Percentiles rank a stretch among this genome's conserved stretches.
Evolutionary conservation across 768 basidiomycete genomes (phyloP).

Genomic region (Trametes villosa): DNA sequence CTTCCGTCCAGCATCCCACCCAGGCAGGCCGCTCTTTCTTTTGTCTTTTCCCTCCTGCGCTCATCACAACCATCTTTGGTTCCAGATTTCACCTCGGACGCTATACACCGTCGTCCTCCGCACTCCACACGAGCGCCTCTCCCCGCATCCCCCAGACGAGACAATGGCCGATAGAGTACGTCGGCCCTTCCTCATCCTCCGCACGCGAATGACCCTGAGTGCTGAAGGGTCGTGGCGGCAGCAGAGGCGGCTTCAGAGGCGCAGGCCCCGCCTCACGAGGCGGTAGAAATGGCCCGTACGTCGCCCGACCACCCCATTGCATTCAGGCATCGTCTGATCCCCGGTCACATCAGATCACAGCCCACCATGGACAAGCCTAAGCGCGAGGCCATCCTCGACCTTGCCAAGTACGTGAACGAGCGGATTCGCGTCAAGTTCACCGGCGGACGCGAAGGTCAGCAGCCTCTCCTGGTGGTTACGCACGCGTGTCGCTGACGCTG

Average conservation of each 20-base stretch:
- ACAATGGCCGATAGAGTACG: constrained; percentile 67
- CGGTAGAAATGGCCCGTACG: constrained; percentile 35
- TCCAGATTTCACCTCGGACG: neutral
- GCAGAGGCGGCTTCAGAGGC: constrained; percentile 51
- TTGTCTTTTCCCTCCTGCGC: neutral
- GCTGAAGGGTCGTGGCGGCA: constrained; percentile 61
- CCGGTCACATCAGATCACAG: constrained; percentile 40
- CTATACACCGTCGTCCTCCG: neutral
- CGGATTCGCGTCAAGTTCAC: constrained; percentile 95
- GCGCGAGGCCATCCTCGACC: constrained; percentile 93
- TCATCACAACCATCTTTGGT: neutral
- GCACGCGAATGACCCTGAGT: constrained; percentile 23
- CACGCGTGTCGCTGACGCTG: constrained; percentile 6
- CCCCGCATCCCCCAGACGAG: neutral
- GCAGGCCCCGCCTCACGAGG: constrained; percentile 48
- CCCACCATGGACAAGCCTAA: constrained; percentile 76
- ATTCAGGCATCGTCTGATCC: constrained; percentile 40
- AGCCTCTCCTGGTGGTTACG: neutral
- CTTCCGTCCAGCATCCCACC: neutral
- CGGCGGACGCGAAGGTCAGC: constrained; percentile 90
- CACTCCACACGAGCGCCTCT: neutral
- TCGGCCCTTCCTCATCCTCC: constrained; percentile 21
- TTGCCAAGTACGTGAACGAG: constrained; percentile 92
- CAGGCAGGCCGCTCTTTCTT: constrained; percentile 1
- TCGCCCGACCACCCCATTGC: neutral